Conservation (phyloP, 2,329 filamentous ascomycete species). For the Aurifilum marmelostoma region DNA sequence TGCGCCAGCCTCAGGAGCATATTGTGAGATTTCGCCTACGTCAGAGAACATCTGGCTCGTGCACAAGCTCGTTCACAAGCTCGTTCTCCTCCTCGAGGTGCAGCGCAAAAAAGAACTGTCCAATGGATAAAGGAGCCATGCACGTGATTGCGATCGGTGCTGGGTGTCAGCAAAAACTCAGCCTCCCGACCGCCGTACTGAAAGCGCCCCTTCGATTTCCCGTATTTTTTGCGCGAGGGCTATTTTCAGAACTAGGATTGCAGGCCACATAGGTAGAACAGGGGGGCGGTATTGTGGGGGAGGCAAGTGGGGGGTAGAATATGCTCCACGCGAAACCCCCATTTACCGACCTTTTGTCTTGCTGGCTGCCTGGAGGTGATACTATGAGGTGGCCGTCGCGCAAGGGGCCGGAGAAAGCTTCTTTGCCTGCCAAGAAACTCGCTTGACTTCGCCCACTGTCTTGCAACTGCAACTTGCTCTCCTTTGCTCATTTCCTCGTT, state of each 20-base stretch:
- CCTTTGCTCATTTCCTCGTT: not conserved
- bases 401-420: not conserved
- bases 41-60: not conserved
- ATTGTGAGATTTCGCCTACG: not conserved
- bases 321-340: not conserved
- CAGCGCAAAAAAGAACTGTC: constrained; percentile 5
- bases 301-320: not conserved
- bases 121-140: constrained; percentile 1
- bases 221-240: constrained; percentile 10
- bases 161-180: not conserved
- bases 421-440: not conserved
- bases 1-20: not conserved
- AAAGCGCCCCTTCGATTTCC: not conserved
- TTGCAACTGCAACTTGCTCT: not conserved
- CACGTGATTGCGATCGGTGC: not conserved
- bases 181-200: not conserved
- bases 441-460: not conserved
- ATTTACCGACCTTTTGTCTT: not conserved
- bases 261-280: not conserved
- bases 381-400: not conserved
- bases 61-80: not conserved
- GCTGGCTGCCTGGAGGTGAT: not conserved
- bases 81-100: not conserved
- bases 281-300: not conserved
- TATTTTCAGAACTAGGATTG: constrained; percentile 3